Evolutionary conservation across 345 rosid species (phyloP).

Genomic region (Salix exigua): DNA sequence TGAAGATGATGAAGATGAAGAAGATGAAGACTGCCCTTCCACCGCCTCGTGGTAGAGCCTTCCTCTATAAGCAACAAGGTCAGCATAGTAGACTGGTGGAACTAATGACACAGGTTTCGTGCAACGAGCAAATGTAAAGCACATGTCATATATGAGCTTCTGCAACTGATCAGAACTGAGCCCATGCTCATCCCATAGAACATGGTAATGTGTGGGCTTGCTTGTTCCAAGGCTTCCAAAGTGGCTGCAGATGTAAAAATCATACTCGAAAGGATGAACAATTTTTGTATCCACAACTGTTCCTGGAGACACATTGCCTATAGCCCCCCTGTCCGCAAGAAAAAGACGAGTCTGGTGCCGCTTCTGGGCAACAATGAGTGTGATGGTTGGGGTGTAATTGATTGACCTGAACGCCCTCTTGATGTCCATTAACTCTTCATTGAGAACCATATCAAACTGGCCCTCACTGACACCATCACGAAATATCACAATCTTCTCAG

Average conservation of each 20-base stretch:
- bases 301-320: slow-evolving; percentile 66
- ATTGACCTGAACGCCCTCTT: slow-evolving; percentile 37
- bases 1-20: slow-evolving; percentile 43
- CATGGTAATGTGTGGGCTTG: slow-evolving; percentile 81
- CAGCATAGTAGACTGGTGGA: slow-evolving; percentile 84
- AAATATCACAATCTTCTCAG: slow-evolving; percentile 63
- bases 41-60: slow-evolving; percentile 62
- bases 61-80: slow-evolving; percentile 77
- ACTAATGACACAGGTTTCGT: slow-evolving; percentile 80
- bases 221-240: slow-evolving; percentile 75
- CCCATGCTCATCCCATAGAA: slow-evolving; percentile 66
- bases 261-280: slow-evolving; percentile 71
- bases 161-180: slow-evolving; percentile 65
- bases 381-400: slow-evolving; percentile 55
- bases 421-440: slow-evolving; percentile 51
- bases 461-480: slow-evolving; percentile 85
- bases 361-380: slow-evolving; percentile 71
- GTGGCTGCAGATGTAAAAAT: slow-evolving; percentile 78
- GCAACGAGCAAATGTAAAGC: slow-evolving; percentile 85
- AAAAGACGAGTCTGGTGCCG: slow-evolving; percentile 82
- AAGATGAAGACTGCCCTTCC: slow-evolving; percentile 40
- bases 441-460: slow-evolving; percentile 88
- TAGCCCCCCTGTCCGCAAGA: slow-evolving; percentile 42
- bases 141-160: slow-evolving; percentile 67
- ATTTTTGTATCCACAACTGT: slow-evolving; percentile 70